phyloP scores from a whole-genome alignment of 2,329 filamentous ascomycete species.

The Fusarium chlamydosporum region DNA sequence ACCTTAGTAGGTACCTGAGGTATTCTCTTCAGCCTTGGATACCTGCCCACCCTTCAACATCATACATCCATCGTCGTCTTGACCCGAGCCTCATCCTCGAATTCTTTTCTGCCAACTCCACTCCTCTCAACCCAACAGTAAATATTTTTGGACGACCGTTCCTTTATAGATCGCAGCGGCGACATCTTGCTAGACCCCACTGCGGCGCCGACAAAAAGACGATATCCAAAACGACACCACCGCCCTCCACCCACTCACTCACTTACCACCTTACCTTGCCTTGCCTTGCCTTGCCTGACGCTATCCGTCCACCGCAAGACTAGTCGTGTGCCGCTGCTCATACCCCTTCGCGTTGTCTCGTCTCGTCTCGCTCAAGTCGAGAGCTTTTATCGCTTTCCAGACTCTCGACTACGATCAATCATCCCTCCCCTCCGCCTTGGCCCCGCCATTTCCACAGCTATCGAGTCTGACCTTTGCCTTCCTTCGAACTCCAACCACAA shows the following conservation, averaged over 20 bases:
- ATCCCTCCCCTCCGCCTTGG: constrained; percentile 42
- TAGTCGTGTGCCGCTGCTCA: constrained; percentile 40
- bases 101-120: not conserved
- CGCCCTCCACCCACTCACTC: constrained; percentile 33
- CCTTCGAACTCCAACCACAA: constrained; percentile 45
- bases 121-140: constrained; percentile 12
- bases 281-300: constrained; percentile 20
- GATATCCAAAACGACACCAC: constrained; percentile 48
- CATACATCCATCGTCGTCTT: constrained; percentile 33
- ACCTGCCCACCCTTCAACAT: constrained; percentile 36
- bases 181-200: constrained; percentile 46
- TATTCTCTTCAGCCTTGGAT: constrained; percentile 44
- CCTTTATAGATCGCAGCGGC: constrained; percentile 36
- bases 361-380: constrained; percentile 19
- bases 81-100: not conserved
- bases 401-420: constrained; percentile 32
- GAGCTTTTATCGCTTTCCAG: constrained; percentile 30
- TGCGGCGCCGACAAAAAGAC: constrained; percentile 46
- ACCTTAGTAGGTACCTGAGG: not conserved
- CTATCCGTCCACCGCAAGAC: constrained; percentile 44
- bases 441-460: constrained; percentile 42
- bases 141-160: constrained; percentile 38
- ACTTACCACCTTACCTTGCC: constrained; percentile 24
- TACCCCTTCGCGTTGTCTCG: constrained; percentile 33
- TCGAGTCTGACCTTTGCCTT: constrained; percentile 42